Evolutionary conservation across 352 stramenopile species (phyloP), one percentile per base, ranked within the genome.

Genomic region (Phytophthora rubi): DNA sequence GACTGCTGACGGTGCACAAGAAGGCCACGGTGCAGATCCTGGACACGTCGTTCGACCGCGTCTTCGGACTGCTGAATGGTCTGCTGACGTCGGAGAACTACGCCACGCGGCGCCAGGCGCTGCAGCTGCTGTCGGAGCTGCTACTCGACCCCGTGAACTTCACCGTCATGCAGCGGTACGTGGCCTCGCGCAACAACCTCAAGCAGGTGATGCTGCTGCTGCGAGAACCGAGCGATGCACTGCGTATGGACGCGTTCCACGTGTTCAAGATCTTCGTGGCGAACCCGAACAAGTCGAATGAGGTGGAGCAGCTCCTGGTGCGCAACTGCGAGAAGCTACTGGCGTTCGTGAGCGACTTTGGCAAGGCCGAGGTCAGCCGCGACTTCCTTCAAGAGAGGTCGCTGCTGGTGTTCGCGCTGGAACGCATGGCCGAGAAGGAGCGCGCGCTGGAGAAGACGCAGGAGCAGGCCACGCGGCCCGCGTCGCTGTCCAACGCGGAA

Each of bases 221-320:
- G 55, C 85, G 88, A 28, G 85, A 94, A 49, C 79, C 83, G 0
- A 96, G 88, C 64, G 77, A 92, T 54, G 84, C 83, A 1, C 67
- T 96, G 61, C 86, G 83, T 35, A 90, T 93, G 79, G 88, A 96
- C 59, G 86, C 88, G 15, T 96, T 93, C 64, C 82, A 96, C 62
- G 82, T 96, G 51, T 96, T 96, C 65, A 96, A 96, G 71, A 93
- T 96, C 66, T 95, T 96, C 60, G 87, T 96, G 42, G 88, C 86
- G 8, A 96, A 96, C 62, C 88, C 88, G 37, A 89, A 90, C 71
- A 96, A 94, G 56, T 90, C 86, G 48, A 37, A 39, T 9, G 86
- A 93, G 57, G 82, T 96, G 23, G 82, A 90, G 72, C 79, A 90
- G 62, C 65, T 94, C 10, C 74, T 95, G 53, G 60, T 89, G 32